These are phyloP conservation scores for Cynara cardunculus DNA, from an alignment of 129 eudicot species.

Conservation along the genomic window DNA sequence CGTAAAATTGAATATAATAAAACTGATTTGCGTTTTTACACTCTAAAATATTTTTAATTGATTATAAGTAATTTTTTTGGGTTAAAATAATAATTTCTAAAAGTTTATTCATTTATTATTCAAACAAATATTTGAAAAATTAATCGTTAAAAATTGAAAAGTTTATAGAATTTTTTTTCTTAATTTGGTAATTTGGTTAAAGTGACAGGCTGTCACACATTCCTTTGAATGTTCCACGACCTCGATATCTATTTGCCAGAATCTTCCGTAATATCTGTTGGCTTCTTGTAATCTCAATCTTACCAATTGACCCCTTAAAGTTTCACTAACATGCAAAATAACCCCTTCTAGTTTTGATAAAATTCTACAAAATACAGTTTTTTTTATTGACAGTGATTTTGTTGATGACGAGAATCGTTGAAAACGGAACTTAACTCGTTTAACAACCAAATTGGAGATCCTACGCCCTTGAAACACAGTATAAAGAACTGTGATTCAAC, in stretches of 20 bases:
- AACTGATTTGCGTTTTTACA: too few species aligned
- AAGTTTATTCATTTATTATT: too few species aligned
- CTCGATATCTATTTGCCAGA: constrained; percentile 16
- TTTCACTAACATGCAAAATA: background rate
- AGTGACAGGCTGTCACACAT: constrained; percentile 2
- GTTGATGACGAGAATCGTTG: background rate
- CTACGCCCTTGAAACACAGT: background rate
- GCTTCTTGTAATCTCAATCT: constrained; percentile 21
- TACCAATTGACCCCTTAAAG: constrained; percentile 1
- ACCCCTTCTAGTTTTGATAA: constrained; percentile 1
- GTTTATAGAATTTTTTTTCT: too few species aligned
- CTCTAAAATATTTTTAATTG: too few species aligned
- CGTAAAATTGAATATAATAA: too few species aligned
- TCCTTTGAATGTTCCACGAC: constrained; percentile 26
- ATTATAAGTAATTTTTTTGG: too few species aligned
- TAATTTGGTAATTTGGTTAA: background rate
- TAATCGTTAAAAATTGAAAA: too few species aligned
- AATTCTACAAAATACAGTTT: background rate
- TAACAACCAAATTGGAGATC: background rate
- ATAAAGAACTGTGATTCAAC: too few species aligned
- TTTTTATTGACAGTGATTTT: background rate
- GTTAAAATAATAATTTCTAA: too few species aligned
- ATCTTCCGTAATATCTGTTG: constrained; percentile 26
- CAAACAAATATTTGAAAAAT: too few species aligned
- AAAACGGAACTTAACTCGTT: background rate